Evolutionary conservation across 768 basidiomycete species (phyloP).

Genomic region (Tricholoma sp.): DNA sequence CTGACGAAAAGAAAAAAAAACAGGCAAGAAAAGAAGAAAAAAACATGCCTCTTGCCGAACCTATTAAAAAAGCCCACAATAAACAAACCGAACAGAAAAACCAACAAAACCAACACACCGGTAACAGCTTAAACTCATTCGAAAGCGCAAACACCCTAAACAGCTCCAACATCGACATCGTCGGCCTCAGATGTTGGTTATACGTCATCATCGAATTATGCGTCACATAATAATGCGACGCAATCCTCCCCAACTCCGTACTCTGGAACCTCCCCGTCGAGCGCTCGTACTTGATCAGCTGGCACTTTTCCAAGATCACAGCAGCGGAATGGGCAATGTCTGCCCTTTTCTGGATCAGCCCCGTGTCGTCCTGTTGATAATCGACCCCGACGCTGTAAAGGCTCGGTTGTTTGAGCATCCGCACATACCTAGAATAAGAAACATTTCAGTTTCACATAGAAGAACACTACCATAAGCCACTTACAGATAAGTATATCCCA

Average conservation of each 20-base stretch:
- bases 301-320: slow-evolving; percentile 88
- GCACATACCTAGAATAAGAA: slow-evolving; percentile 64
- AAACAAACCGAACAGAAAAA: too few species aligned
- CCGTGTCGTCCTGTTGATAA: slow-evolving; percentile 81
- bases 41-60: slow-evolving; percentile 58
- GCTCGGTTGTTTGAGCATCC: slow-evolving; percentile 86
- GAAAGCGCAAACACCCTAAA: slow-evolving; percentile 95
- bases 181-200: slow-evolving; percentile 86
- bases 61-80: slow-evolving; percentile 18
- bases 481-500: slow-evolving; percentile 90
- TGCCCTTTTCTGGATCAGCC: slow-evolving; percentile 86
- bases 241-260: slow-evolving; percentile 91
- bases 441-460: slow-evolving; percentile 6
- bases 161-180: slow-evolving; percentile 84
- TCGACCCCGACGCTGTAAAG: slow-evolving; percentile 87
- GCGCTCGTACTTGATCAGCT: slow-evolving; percentile 91
- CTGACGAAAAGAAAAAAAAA: too few species aligned
- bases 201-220: slow-evolving; percentile 96
- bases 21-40: too few species aligned
- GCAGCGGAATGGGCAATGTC: slow-evolving; percentile 95
- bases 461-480: slow-evolving; percentile 24
- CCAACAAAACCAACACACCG: slow-evolving; percentile 53
- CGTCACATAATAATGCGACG: slow-evolving; percentile 93
- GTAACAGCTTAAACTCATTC: slow-evolving; percentile 92
- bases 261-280: slow-evolving; percentile 83